These are phyloP conservation scores for Colletotrichum orchidophilum DNA, from an alignment of 2,329 filamentous ascomycete species.

Conservation along the genomic window DNA sequence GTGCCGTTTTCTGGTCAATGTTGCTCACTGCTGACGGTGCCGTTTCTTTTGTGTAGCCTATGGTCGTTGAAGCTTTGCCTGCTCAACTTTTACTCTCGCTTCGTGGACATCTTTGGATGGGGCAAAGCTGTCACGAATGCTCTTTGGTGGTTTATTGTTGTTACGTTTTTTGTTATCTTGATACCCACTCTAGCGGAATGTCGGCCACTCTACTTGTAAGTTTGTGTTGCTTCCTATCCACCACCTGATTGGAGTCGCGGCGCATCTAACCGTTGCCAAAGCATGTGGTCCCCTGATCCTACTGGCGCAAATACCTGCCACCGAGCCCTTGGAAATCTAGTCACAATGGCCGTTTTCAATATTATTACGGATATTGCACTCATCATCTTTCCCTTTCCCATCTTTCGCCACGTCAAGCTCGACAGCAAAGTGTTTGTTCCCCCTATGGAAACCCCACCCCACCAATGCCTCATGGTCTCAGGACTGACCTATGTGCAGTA, in stretches of 20 bases:
- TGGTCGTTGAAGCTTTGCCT: constrained; percentile 43
- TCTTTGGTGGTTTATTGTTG: constrained; percentile 40
- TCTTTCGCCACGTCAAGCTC: constrained; percentile 38
- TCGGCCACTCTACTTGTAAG: constrained; percentile 38
- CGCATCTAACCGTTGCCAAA: not conserved
- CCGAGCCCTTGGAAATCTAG: constrained; percentile 39
- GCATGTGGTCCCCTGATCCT: constrained; percentile 25
- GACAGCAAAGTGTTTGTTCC: constrained; percentile 34
- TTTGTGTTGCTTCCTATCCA: not conserved
- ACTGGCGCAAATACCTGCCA: constrained; percentile 33
- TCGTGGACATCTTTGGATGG: constrained; percentile 38
- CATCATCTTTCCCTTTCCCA: constrained; percentile 43
- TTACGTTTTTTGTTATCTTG: constrained; percentile 40
- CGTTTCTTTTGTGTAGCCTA: constrained; percentile 33
- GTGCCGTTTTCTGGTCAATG: not conserved
- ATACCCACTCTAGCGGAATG: constrained; percentile 41
- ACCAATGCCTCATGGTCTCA: not conserved
- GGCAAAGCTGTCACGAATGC: constrained; percentile 36
- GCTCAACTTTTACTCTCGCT: constrained; percentile 43
- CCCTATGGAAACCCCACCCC: rapidly evolving
- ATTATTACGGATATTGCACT: constrained; percentile 42
- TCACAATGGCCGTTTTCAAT: constrained; percentile 43
- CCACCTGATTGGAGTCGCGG: rapidly evolving
- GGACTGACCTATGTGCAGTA: constrained; percentile 24
- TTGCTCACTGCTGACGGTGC: not conserved